A percentile compares a stretch with the other conserved stretches of the same genome.
Evolutionary conservation across 805 yeast genomes (phyloP).

Genomic region (Saccharomycopsis synnaedendra): DNA sequence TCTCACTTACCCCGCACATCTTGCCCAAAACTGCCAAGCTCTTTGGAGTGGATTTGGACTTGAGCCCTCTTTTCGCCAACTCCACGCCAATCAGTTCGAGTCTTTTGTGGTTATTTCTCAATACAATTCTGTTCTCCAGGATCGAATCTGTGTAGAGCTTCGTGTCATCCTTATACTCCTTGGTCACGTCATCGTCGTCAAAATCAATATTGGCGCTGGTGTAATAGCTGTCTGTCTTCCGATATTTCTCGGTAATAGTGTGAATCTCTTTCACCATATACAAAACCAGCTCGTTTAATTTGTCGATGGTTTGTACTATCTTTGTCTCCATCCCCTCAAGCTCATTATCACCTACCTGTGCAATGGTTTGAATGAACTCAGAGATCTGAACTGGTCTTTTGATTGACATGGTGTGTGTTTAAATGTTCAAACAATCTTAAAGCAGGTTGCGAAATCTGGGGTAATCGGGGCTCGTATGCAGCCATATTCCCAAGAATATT

Average conservation of each 20-base stretch:
- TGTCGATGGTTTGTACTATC: conserved; percentile 31
- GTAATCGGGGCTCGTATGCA: not conserved
- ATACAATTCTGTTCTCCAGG: conserved; percentile 43
- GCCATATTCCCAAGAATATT: not conserved
- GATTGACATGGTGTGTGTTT: conserved; percentile 3
- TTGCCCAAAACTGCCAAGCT: not conserved
- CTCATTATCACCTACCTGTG: conserved; percentile 38
- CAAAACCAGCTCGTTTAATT: conserved; percentile 40
- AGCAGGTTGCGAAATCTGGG: not conserved
- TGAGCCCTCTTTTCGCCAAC: conserved; percentile 29
- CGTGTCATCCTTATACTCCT: conserved; percentile 33
- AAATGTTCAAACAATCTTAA: not conserved
- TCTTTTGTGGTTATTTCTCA: conserved; percentile 37
- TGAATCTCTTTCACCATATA: conserved; percentile 25
- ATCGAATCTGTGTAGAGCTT: conserved; percentile 42
- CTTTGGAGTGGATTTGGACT: not conserved
- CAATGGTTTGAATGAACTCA: conserved; percentile 43
- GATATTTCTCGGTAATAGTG: conserved; percentile 27
- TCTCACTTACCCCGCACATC: not conserved
- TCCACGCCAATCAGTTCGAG: conserved; percentile 36
- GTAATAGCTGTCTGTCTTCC: conserved; percentile 20
- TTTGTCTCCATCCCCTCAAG: conserved; percentile 23
- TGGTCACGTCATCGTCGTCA: conserved; percentile 19
- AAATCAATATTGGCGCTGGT: conserved; percentile 15
- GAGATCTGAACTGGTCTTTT: conserved; percentile 12